Evolutionary conservation across 345 rosid genomes (phyloP), one percentile per base, ranked within the genome.

Genomic region (Euphorbia tirucalli): DNA sequence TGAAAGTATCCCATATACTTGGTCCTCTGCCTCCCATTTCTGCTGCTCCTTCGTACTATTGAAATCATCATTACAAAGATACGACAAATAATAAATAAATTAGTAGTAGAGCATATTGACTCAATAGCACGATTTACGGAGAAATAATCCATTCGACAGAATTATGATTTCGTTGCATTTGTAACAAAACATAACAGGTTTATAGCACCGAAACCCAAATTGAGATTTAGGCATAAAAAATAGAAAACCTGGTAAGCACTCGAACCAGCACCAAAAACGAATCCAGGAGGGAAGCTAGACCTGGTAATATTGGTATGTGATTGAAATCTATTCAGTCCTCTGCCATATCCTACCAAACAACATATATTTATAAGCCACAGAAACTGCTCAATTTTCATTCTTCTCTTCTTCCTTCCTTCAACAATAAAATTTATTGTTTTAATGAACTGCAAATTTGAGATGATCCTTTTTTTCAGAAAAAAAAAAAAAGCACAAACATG

Each of bases 1-100:
- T 37, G 46, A 76, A 76, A 39, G 71, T 65, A 59, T 76, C 79
- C 79, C 79, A 76, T 59, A 76, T 71, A 37, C 68, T 76, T 32
- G 55, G 68, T 35, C 62, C 67, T 41, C 30, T 76, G 35, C 79
- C 79, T 46, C 58, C 75, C 0, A 5, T 11, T 4, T 18, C 3
- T 8, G 75, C 56, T 24, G 74, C 75, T 25, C 79, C 79, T 70
- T 76, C 79, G 13, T 57, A 56, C 79, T 76, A 39, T 35, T 35
- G 4, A 35, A 35, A 35, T 35, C 39, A 35, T 3, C 24, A 31
- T 27, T 21, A 14, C 18, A 54, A 2, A 44, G 4, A 43, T 0
- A 14, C 18, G 10, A 43, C 10, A 28, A 28, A 3, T 18, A 24
- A 8, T 0, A 5, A 24, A 55, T 13, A 64, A 24, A 35, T 28